Base-by-base conservation (phyloP, 352 stramenopile species). In the Phytopythium mirpurense region DNA sequence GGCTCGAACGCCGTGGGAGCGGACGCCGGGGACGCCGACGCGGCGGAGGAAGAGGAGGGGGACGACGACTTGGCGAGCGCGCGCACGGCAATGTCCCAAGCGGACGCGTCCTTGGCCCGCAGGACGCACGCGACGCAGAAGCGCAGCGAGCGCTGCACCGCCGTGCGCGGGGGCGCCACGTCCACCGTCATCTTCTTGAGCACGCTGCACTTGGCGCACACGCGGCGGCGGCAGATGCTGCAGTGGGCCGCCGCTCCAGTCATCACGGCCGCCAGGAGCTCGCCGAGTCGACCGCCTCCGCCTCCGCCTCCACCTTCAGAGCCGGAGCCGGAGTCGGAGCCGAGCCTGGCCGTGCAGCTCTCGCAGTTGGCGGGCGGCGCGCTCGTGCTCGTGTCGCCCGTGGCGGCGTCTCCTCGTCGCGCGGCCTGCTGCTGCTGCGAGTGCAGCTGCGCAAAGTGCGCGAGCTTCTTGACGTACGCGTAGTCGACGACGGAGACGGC, bases 171-270 rank as follows among this genome's bases (percentile, higher is more conserved):
- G n/a, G 42, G 16, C 2, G 65, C 63, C 12, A 85, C 59, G 47
- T 88, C 70, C n/a, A 88, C 51, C 2, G 72, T 74, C 47, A 85
- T 70, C 18, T 78, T 77, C 56, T 86, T 86, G 23, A 73, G 34
- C 5, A 86, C 65, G 12, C 59, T 74, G 53, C 78, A 88, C 29
- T 74, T 73, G 23, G 49, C 16, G 56, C 78, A 86, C 10, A 83
- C 60, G n/a, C 72, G 51, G 10, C 57, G 50, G 3, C 57, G 63
- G 38, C 78, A 88, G 19, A 78, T 74, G 45, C 82, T 63, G 46
- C 78, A 88, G 21, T 46, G 41, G 3, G 60, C 54, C 24, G 62
- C 63, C n/a, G 49, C 51, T 24, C 53, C 59, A 6, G 51, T 55
- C 8, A 26, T 18, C 3, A 37, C 26, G 5, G 55, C 18, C 29